Percentiles rank a stretch among this genome's conserved stretches.
Conservation (phyloP, 352 stramenopile genomes). For the Hyphochytrium catenoides region DNA sequence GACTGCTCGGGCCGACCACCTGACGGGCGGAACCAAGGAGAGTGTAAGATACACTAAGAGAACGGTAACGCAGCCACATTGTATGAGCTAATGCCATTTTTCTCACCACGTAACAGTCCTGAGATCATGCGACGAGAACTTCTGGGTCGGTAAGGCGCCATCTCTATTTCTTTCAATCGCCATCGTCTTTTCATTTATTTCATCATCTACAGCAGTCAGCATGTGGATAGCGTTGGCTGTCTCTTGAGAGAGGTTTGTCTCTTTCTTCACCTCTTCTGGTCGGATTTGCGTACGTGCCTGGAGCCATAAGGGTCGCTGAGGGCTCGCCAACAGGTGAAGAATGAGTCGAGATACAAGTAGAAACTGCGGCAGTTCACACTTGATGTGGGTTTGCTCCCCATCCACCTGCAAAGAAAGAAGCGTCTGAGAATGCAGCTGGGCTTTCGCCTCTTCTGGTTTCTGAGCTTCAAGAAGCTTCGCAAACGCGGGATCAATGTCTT, state of each 20-base stretch:
- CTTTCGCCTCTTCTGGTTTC: constrained; percentile 15
- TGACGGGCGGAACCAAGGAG: no score
- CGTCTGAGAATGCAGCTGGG: constrained; percentile 18
- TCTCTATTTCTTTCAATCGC: constrained; percentile 8
- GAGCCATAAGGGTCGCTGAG: constrained; percentile 29
- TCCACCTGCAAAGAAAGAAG: constrained; percentile 40
- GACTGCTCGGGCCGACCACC: no score
- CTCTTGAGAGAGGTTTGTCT: not conserved
- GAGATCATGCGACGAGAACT: no score
- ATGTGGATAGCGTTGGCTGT: constrained; percentile 4
- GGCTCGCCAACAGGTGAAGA: constrained; percentile 30
- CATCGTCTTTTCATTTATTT: not conserved
- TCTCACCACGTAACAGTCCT: no score
- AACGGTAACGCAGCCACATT: no score
- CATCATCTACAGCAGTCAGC: constrained; percentile 1
- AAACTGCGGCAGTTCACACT: constrained; percentile 42
- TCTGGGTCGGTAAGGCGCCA: constrained; percentile 16
- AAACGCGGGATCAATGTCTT: constrained; percentile 5
- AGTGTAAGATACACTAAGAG: no score
- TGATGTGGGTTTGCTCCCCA: constrained; percentile 42
- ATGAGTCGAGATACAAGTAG: constrained; percentile 30
- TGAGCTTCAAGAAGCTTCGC: constrained; percentile 12
- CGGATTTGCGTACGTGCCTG: constrained; percentile 1
- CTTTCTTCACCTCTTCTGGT: not conserved
- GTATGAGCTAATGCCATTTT: no score